Conservation (phyloP, 768 basidiomycete species). For the Xerocomellus intermedius region DNA sequence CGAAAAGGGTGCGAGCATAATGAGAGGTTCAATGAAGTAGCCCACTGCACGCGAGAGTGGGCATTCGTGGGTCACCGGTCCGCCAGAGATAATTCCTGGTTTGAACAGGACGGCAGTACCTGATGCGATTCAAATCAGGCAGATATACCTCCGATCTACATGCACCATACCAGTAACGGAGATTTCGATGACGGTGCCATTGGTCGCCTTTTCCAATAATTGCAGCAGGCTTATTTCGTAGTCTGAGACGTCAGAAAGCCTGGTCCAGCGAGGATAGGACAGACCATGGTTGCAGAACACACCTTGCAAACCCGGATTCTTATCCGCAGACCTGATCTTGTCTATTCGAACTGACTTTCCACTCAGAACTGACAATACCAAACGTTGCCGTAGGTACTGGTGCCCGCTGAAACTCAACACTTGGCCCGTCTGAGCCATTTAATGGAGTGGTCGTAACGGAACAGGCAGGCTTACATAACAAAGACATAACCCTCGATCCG, state of each 20-base stretch:
- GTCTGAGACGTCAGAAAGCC: conserved; percentile 46
- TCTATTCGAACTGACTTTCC: conserved; percentile 83
- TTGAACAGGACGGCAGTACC: conserved; percentile 91
- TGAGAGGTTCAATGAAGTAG: conserved; percentile 88
- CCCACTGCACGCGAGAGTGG: conserved; percentile 86
- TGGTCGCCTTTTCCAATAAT: conserved; percentile 85
- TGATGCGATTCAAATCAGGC: conserved; percentile 27
- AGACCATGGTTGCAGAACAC: conserved; percentile 10
- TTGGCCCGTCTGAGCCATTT: conserved; percentile 41
- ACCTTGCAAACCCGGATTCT: conserved; percentile 95
- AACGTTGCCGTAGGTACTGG: conserved; percentile 75
- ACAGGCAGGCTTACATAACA: conserved; percentile 27
- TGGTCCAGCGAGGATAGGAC: background rate
- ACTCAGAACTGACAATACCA: conserved; percentile 87
- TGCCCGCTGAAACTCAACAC: conserved; percentile 74
- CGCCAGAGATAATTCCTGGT: conserved; percentile 89
- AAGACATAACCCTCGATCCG: background rate
- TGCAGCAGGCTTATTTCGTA: conserved; percentile 90
- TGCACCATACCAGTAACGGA: conserved; percentile 78
- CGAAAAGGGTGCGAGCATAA: conserved; percentile 90
- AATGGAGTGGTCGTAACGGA: background rate
- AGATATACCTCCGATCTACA: background rate
- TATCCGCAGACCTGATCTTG: conserved; percentile 86
- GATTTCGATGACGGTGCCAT: conserved; percentile 94
- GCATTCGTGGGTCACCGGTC: conserved; percentile 80